phyloP scores from a whole-genome alignment of 306 rosid species.

The Herpetospermum pedunculosum region DNA sequence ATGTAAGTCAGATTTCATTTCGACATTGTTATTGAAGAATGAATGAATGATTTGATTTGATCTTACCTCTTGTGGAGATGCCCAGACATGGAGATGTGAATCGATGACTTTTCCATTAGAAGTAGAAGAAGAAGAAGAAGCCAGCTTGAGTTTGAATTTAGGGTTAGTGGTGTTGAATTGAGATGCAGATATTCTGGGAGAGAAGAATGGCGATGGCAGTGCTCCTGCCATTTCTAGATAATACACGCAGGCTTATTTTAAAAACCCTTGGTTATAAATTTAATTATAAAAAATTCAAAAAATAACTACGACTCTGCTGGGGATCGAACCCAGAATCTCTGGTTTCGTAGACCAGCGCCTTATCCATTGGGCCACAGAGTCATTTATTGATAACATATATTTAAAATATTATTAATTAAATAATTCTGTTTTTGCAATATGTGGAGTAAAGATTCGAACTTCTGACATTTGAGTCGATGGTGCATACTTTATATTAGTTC shows the following conservation, averaged over 20 bases:
- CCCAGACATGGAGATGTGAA: slow-evolving; percentile 93
- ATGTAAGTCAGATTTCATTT: neutral
- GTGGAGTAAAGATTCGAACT: no score
- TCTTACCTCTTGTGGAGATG: slow-evolving; percentile 60
- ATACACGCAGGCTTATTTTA: no score
- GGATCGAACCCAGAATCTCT: slow-evolving; percentile 96
- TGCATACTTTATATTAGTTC: no score
- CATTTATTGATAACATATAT: no score
- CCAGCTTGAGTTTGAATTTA: neutral
- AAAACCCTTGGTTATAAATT: no score
- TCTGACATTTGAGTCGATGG: no score
- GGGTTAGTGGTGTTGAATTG: neutral
- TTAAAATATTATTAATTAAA: no score
- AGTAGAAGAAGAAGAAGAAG: neutral
- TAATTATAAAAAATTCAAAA: no score
- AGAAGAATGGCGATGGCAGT: neutral
- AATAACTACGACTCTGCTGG: slow-evolving; percentile 40
- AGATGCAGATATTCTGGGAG: neutral
- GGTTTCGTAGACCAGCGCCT: slow-evolving; percentile 96
- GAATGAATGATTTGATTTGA: neutral
- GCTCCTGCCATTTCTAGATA: no score
- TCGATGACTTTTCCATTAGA: slow-evolving; percentile 33
- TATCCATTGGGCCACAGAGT: slow-evolving; percentile 81
- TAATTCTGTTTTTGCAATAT: no score
- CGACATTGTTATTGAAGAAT: neutral